A percentile compares a stretch with the other conserved stretches of the same genome.
Evolutionary conservation across 2,329 filamentous ascomycete genomes (phyloP).

Genomic region (Venturia carpophila): DNA sequence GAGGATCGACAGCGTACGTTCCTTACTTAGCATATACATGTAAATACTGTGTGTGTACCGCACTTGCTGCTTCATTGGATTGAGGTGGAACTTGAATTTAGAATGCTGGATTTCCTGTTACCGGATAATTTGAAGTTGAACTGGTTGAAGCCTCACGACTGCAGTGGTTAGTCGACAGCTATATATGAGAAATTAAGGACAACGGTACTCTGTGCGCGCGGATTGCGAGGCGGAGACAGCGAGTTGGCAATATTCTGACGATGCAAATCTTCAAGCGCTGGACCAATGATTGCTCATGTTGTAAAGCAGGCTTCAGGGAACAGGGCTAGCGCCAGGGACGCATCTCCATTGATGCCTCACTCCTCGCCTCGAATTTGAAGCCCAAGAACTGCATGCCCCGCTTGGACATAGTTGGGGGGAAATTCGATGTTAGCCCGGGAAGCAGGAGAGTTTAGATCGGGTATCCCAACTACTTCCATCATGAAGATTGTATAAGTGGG

Average conservation of each 20-base stretch:
- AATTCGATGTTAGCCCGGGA: background rate
- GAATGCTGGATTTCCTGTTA: background rate
- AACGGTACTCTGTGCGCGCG: background rate
- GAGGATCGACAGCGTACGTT: background rate
- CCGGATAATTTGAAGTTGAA: background rate
- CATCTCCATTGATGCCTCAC: constrained; percentile 5
- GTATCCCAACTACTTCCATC: constrained; percentile 1
- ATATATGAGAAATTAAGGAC: background rate
- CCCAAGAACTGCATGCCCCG: background rate
- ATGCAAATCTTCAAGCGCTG: background rate
- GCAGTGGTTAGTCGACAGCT: background rate
- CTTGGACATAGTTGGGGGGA: background rate
- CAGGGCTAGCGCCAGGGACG: constrained; percentile 3
- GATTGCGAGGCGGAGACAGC: background rate
- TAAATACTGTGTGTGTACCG: background rate
- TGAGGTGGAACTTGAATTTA: background rate
- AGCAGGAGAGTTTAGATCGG: constrained; percentile 3
- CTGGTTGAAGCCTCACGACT: background rate
- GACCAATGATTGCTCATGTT: background rate
- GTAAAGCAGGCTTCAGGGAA: constrained; percentile 5
- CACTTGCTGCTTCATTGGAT: background rate
- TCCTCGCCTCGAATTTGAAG: background rate
- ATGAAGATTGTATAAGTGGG: constrained; percentile 5
- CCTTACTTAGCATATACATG: background rate
- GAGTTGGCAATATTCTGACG: constrained; percentile 2